Evolutionary conservation across 768 basidiomycete genomes (phyloP).

Genomic region (Leccinum imitatum): DNA sequence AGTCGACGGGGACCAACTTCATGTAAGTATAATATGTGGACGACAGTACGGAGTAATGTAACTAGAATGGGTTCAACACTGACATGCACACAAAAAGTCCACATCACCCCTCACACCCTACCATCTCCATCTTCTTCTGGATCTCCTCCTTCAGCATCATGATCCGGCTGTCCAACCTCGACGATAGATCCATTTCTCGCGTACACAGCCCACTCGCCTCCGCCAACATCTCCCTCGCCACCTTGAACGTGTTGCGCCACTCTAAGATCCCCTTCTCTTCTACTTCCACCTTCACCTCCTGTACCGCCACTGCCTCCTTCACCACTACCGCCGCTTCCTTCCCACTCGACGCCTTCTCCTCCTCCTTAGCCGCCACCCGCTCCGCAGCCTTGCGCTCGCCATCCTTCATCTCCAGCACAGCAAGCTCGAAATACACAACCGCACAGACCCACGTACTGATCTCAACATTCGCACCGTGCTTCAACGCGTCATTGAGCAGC

Average conservation of each 20-base stretch:
- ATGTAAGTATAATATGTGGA: slow-evolving; percentile 5
- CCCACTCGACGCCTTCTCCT: not conserved
- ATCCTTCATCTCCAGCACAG: slow-evolving; percentile 68
- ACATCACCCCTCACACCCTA: slow-evolving; percentile 24
- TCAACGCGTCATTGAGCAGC: slow-evolving; percentile 53
- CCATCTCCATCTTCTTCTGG: slow-evolving; percentile 53
- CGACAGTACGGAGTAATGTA: slow-evolving; percentile 16
- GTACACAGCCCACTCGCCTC: slow-evolving; percentile 47
- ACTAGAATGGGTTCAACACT: not conserved
- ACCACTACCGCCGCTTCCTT: not conserved
- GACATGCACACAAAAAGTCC: not conserved
- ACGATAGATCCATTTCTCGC: slow-evolving; percentile 59
- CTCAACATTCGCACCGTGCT: slow-evolving; percentile 39
- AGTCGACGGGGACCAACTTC: not conserved
- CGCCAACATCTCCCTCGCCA: slow-evolving; percentile 51
- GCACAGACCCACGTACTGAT: slow-evolving; percentile 68
- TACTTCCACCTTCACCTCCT: not conserved
- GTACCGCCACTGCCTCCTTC: not conserved
- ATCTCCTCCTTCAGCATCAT: slow-evolving; percentile 73
- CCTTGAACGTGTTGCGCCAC: slow-evolving; percentile 52
- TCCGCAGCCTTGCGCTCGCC: slow-evolving; percentile 38
- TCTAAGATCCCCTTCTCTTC: slow-evolving; percentile 12
- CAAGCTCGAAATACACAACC: slow-evolving; percentile 66
- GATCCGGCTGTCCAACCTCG: slow-evolving; percentile 68
- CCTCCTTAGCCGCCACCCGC: slow-evolving; percentile 31